These are phyloP conservation scores for Acarospora socialis DNA, from an alignment of 2,329 filamentous ascomycete genomes.

Conservation along the genomic window DNA sequence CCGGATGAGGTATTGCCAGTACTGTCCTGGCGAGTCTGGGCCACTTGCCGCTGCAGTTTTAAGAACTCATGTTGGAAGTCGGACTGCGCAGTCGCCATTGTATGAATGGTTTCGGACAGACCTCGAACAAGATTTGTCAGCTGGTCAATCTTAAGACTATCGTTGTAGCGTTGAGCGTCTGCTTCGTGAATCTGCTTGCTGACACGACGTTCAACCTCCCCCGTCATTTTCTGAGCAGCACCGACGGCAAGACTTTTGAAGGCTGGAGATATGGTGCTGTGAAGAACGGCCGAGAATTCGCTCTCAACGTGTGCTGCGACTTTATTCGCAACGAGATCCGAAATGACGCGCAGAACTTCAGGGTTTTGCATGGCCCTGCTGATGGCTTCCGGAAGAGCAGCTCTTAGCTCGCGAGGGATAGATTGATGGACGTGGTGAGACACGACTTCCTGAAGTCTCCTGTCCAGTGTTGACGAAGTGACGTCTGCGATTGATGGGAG, in stretches of 20 bases:
- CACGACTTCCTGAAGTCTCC: constrained; percentile 56
- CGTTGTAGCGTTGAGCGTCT: constrained; percentile 37
- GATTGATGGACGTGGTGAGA: constrained; percentile 49
- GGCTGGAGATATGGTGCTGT: constrained; percentile 49
- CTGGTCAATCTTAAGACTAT: constrained; percentile 46
- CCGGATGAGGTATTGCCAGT: constrained; percentile 9
- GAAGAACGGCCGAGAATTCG: constrained; percentile 48
- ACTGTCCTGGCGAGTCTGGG: constrained; percentile 15
- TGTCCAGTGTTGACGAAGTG: constrained; percentile 53
- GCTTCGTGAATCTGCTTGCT: constrained; percentile 36
- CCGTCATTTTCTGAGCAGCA: constrained; percentile 51
- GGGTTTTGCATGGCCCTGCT: constrained; percentile 56
- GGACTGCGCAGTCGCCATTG: constrained; percentile 29
- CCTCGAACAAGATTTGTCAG: constrained; percentile 39
- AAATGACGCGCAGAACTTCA: constrained; percentile 56
- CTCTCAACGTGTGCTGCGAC: constrained; percentile 56
- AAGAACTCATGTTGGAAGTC: constrained; percentile 28
- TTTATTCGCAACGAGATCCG: constrained; percentile 55
- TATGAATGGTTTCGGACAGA: constrained; percentile 38
- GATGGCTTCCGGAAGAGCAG: constrained; percentile 52
- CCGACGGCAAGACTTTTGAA: constrained; percentile 51
- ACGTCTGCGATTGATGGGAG: constrained; percentile 59
- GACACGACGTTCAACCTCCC: constrained; percentile 51
- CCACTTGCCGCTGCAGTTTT: constrained; percentile 21
- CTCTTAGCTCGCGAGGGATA: constrained; percentile 60